Evolutionary conservation across 257 asterid genomes (phyloP).

Genomic region (Solanum virginianum): DNA sequence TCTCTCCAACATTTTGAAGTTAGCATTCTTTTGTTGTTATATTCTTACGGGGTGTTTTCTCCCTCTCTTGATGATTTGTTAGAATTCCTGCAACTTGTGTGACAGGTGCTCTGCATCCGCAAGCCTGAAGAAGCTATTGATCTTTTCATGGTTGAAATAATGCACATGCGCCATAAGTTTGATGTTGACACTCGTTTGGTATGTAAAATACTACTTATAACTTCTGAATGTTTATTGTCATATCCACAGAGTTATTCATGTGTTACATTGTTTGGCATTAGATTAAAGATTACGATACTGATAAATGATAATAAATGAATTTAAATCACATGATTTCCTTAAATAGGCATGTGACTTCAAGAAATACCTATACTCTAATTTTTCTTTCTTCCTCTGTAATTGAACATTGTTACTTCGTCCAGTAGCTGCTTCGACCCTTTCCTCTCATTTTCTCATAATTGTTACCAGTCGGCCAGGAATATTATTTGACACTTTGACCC

Average conservation of each 20-base stretch:
- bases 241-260: not conserved
- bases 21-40: not conserved
- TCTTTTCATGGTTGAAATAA: conserved; percentile 97
- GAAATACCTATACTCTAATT: not conserved
- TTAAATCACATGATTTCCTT: not conserved
- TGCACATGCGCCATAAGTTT: conserved; percentile 99
- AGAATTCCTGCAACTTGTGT: not conserved
- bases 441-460: not conserved
- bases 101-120: conserved; percentile 91
- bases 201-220: conserved; percentile 5
- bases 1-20: not conserved
- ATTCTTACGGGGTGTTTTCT: not conserved
- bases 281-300: not conserved
- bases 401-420: not conserved
- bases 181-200: conserved; percentile 98
- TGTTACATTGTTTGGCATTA: not conserved
- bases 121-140: conserved; percentile 92
- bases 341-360: not conserved
- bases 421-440: not conserved
- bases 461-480: not conserved
- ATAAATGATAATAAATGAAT: not conserved
- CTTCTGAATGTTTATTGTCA: not conserved
- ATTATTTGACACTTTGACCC: not conserved
- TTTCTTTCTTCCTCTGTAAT: not conserved
- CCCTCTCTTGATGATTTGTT: not conserved